Conservation (phyloP, 345 rosid species). For the Pelargonium nanum region DNA sequence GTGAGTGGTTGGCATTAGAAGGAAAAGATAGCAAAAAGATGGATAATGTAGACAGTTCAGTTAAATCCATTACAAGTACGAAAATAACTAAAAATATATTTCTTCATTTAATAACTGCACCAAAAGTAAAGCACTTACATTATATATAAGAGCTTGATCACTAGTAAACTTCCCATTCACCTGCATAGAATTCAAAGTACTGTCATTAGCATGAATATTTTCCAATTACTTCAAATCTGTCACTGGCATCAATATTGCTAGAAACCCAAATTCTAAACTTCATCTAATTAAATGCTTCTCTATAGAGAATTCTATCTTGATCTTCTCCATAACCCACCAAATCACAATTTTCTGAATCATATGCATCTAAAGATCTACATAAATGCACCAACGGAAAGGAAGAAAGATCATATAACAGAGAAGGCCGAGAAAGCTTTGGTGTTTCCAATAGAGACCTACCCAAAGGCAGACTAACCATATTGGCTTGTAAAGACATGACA, state of each 20-base stretch:
- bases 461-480: neutral
- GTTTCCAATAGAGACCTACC: neutral
- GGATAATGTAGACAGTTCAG: neutral
- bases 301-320: no score
- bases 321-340: no score
- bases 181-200: conserved; percentile 20
- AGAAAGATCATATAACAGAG: neutral
- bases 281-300: no score
- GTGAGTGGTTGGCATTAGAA: no score
- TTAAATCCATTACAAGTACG: neutral
- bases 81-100: neutral
- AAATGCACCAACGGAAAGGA: no score
- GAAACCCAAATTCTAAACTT: no score
- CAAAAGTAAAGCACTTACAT: conserved; percentile 37
- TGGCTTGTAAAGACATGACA: neutral
- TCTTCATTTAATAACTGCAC: neutral
- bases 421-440: neutral
- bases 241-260: no score
- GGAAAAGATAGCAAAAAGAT: no score
- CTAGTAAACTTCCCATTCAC: conserved; percentile 89
- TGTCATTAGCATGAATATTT: neutral
- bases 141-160: conserved; percentile 66
- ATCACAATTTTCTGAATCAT: no score
- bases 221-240: neutral
- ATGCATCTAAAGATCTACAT: no score